These are phyloP conservation scores for Blastobotrys niveus DNA, from an alignment of 1,139 yeast genomes.

Conservation along the genomic window DNA sequence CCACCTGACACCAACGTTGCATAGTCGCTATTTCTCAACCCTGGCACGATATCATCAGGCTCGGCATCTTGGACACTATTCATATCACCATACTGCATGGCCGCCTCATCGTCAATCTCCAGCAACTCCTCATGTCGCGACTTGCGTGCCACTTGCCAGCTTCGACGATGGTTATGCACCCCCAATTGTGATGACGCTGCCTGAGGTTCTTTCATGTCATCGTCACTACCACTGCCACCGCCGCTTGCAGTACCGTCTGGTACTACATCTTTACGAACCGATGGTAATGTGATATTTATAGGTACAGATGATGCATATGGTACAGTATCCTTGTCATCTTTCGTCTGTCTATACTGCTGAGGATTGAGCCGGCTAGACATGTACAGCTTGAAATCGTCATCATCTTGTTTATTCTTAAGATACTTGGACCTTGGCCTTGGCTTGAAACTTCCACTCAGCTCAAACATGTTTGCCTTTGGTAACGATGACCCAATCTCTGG, in stretches of 20 bases:
- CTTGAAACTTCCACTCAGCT: constrained; percentile 15
- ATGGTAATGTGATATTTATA: constrained; percentile 12
- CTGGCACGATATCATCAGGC: constrained; percentile 1
- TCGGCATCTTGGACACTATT: not conserved
- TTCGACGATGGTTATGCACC: not conserved
- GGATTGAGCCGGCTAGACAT: not conserved
- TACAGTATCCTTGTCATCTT: constrained; percentile 9
- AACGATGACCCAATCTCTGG: constrained; percentile 20
- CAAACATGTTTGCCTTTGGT: constrained; percentile 11
- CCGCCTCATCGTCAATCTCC: not conserved
- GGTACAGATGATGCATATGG: constrained; percentile 24
- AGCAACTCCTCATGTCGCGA: not conserved
- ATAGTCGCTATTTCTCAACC: constrained; percentile 3
- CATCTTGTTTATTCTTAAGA: constrained; percentile 12
- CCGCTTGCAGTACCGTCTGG: not conserved
- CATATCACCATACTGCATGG: not conserved
- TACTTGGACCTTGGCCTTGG: constrained; percentile 18
- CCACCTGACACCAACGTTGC: constrained; percentile 10
- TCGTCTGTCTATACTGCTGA: not conserved
- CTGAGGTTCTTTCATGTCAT: not conserved
- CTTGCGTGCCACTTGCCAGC: not conserved
- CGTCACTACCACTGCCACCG: not conserved
- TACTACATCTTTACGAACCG: not conserved
- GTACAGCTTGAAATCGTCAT: not conserved
- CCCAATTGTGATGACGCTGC: not conserved